phyloP scores from a whole-genome alignment of 148 eudicot species.

The Oxyria digyna region DNA sequence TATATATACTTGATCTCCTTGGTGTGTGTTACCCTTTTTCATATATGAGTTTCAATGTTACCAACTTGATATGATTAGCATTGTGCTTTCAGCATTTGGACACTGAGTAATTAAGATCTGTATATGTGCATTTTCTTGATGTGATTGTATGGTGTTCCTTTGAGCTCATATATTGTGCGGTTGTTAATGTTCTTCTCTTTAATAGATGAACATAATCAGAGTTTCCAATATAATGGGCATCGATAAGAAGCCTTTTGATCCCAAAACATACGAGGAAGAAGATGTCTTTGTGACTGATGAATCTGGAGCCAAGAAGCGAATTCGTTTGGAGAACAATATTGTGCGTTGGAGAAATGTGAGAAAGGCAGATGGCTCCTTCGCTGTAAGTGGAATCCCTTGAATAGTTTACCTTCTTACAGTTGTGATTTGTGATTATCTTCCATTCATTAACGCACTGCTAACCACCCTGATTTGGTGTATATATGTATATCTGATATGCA shows the following conservation, averaged over 20 bases:
- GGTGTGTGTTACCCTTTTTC: background rate
- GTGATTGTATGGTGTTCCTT: background rate
- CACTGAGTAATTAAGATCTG: background rate
- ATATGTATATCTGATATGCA: background rate
- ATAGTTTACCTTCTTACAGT: background rate
- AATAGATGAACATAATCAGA: constrained; percentile 89
- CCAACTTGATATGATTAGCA: background rate
- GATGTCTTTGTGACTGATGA: constrained; percentile 85
- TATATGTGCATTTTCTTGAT: background rate
- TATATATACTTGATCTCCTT: background rate
- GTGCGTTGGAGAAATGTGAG: constrained; percentile 86
- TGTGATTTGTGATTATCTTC: background rate
- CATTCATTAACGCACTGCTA: background rate
- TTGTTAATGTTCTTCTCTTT: constrained; percentile 7
- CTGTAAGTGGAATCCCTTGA: constrained; percentile 44
- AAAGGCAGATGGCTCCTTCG: constrained; percentile 53
- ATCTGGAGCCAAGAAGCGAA: constrained; percentile 82
- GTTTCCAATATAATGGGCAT: constrained; percentile 98
- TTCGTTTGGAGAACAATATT: constrained; percentile 85
- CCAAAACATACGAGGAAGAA: constrained; percentile 78
- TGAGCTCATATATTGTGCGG: background rate
- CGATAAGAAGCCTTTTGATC: constrained; percentile 89
- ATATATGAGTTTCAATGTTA: background rate
- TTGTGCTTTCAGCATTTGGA: background rate
- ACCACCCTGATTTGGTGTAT: background rate